phyloP scores from a whole-genome alignment of 495 filamentous ascomycete species.

The Neurospora sp. region DNA sequence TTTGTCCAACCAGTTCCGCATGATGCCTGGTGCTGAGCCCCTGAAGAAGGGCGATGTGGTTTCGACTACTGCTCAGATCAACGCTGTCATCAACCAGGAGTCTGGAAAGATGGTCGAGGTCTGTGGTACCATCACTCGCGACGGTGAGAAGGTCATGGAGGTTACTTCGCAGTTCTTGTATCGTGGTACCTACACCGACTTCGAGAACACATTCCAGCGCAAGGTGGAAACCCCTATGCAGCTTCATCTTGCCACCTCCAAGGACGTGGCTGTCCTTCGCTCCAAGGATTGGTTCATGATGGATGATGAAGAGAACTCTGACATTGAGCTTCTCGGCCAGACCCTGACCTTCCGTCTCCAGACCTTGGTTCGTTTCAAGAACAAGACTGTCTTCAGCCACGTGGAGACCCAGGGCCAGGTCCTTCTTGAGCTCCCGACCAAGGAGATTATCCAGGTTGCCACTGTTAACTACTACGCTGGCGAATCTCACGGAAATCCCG shows the following conservation, averaged over 20 bases:
- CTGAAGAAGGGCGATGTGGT: constrained; percentile 90
- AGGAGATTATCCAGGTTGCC: constrained; percentile 93
- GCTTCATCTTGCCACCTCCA: constrained; percentile 71
- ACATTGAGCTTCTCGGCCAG: constrained; percentile 77
- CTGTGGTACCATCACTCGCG: constrained; percentile 84
- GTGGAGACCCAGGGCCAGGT: constrained; percentile 92
- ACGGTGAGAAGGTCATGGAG: constrained; percentile 89
- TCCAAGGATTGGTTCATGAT: constrained; percentile 97
- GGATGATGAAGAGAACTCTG: constrained; percentile 48
- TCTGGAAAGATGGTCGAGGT: constrained; percentile 99
- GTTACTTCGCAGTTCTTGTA: constrained; percentile 98
- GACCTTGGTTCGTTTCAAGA: constrained; percentile 87
- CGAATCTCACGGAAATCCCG: constrained; percentile 86
- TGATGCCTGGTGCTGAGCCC: constrained; percentile 91
- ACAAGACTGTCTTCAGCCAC: constrained; percentile 81
- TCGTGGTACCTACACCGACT: constrained; percentile 84
- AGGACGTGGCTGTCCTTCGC: constrained; percentile 85
- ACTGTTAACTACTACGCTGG: constrained; percentile 90
- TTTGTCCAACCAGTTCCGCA: constrained; percentile 92
- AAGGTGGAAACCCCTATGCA: constrained; percentile 95
- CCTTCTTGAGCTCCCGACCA: constrained; percentile 87
- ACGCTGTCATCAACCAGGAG: constrained; percentile 95
- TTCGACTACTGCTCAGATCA: constrained; percentile 89
- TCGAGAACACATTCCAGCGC: constrained; percentile 95
- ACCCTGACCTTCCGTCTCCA: constrained; percentile 95